Evolutionary conservation across 1,284 basidiomycete genomes (phyloP), one percentile per base, ranked within the genome.

Genomic region (Sporisorium scitamineum): DNA sequence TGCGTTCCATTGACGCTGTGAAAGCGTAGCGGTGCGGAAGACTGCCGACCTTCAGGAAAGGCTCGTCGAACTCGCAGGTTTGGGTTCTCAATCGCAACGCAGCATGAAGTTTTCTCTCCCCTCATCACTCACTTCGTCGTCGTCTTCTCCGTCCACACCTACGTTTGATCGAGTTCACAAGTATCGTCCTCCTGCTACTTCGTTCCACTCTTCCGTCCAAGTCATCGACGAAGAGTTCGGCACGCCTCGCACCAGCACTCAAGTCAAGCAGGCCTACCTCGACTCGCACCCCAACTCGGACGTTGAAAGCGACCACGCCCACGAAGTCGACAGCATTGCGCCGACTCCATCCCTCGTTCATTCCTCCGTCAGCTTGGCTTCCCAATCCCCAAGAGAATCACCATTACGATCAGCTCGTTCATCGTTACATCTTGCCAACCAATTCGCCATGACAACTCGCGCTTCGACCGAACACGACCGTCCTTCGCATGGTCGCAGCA

Each of bases 201-300:
- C 74, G 1, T 60, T 61, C 37, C 74, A 70, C 54, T 65, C 74
- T 31, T 76, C 74, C 39, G 44, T 76, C 34, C 74, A 76, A 47
- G 65, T 52, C 45, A 31, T 66, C 39, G 58, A 65, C 50, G 74
- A 76, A 66, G 74, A 72, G 50, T 72, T 76, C 20, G 70, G 70
- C 4, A 32, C 55, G 11, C 74, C 74, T 29, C 67, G 74, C 29
- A 76, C 69, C 27, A 69, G 65, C 54, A 48, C 53, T 5, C 69
- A 76, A 20, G 74, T 76, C 62, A 76, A 76, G 62, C 65, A 63
- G 34, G 74, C 74, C 9, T 76, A 72, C 51, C 74, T 76, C 65
- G 63, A 65, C 18, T 76, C 74, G 45, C 74, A 72, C 42, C 58
- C 69, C 32, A 61, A 69, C 48, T 61, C 69, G 27, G 62, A 66